Conservation (phyloP, 192 early-diverging fungal genomes). For the Geranomyces variabilis region DNA sequence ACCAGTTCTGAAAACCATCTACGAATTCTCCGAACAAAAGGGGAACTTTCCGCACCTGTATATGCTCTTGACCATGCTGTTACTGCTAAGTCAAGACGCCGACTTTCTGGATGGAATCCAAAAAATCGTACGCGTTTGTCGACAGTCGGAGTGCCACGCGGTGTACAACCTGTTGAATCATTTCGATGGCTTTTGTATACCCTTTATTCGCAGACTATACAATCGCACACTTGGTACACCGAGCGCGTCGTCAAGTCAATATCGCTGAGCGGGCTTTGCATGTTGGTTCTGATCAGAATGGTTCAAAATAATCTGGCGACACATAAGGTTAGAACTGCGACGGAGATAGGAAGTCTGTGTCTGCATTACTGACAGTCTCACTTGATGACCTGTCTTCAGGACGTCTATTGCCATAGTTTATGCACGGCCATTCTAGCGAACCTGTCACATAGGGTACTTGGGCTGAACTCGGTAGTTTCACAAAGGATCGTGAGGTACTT, state of each 20-base stretch:
- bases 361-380: not conserved
- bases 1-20: slow-evolving; percentile 66
- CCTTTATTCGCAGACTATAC: slow-evolving; percentile 48
- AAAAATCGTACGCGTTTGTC: slow-evolving; percentile 60
- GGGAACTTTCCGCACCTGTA: slow-evolving; percentile 68
- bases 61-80: slow-evolving; percentile 66
- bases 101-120: slow-evolving; percentile 74
- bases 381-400: too few relatives aligned
- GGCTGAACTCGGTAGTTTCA: slow-evolving; percentile 70
- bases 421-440: slow-evolving; percentile 69
- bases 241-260: slow-evolving; percentile 67
- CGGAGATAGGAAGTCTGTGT: not conserved
- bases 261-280: slow-evolving; percentile 68
- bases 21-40: slow-evolving; percentile 66
- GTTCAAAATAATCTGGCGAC: slow-evolving; percentile 71
- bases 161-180: not conserved
- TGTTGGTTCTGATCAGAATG: slow-evolving; percentile 66
- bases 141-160: not conserved
- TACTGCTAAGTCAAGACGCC: slow-evolving; percentile 72
- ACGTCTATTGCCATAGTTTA: slow-evolving; percentile 70
- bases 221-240: slow-evolving; percentile 71
- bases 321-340: slow-evolving; percentile 46
- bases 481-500: slow-evolving; percentile 66
- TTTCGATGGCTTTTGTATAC: too few relatives aligned
- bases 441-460: slow-evolving; percentile 59